These are phyloP conservation scores for Wickerhamomyces chambardii DNA, from an alignment of 805 yeast genomes.

Conservation along the genomic window DNA sequence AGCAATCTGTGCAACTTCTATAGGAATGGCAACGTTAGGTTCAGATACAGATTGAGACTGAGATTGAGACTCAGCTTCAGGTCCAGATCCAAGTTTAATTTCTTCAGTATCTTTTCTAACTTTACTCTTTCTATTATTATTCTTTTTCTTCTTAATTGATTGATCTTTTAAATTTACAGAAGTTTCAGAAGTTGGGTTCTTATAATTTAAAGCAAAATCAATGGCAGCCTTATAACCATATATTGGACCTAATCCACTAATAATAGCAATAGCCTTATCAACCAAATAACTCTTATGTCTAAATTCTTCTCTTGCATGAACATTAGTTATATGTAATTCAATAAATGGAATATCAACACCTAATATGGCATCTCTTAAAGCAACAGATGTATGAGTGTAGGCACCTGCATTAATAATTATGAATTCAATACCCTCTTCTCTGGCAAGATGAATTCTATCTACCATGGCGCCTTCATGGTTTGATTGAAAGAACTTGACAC, in stretches of 20 bases:
- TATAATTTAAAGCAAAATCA: conserved; percentile 17
- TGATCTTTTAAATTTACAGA: too few species aligned
- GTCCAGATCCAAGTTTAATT: too few species aligned
- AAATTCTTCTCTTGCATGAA: conserved; percentile 41
- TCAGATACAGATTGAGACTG: too few species aligned
- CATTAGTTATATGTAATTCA: conserved; percentile 42
- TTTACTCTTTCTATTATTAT: too few species aligned
- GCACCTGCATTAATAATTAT: conserved; percentile 45
- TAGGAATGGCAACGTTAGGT: too few species aligned
- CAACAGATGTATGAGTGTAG: conserved; percentile 42
- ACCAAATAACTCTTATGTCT: conserved; percentile 39
- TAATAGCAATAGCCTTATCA: conserved; percentile 38
- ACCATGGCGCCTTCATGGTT: conserved; percentile 38
- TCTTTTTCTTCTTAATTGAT: too few species aligned
- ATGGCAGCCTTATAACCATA: conserved; percentile 19
- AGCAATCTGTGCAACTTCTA: too few species aligned
- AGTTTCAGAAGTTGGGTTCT: background rate
- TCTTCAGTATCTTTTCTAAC: too few species aligned
- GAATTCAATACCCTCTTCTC: conserved; percentile 24
- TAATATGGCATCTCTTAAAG: conserved; percentile 38
- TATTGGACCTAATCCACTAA: conserved; percentile 19
- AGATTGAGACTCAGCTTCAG: too few species aligned
- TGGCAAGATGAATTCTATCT: conserved; percentile 39
- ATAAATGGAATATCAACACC: conserved; percentile 40
- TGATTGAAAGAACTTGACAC: conserved; percentile 23